Evolutionary conservation across 139 green algal species (phyloP), one percentile per base, ranked within the genome.

Genomic region (Axilococcus clingmanii): DNA sequence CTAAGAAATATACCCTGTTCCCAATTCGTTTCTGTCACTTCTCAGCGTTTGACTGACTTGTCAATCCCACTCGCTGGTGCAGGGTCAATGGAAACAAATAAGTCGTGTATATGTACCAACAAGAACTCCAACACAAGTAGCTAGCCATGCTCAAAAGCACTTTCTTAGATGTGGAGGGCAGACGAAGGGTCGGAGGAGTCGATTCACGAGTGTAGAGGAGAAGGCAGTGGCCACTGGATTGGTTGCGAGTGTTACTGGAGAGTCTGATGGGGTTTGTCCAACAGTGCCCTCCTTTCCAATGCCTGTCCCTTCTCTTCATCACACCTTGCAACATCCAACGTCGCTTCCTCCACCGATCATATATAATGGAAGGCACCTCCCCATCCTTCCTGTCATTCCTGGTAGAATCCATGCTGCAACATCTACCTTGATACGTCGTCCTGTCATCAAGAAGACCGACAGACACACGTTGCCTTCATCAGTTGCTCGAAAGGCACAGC

Each of bases 81-180:
- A 77, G 63, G 85, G 85, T 19, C 81, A 94, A 68, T 95, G 86
- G 86, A 71, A 86, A 6, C 68, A 74, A 6, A 95, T 95, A 19
- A 69, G 59, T 5, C 42, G 66, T 3, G 55, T 73, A 23, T 93
- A 78, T 35, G 78, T 93, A 17, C 72, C 76, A 7, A 72, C 67
- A 22, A 65, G 85, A 35, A 92, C 81, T 2, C 77, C 85, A 4
- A 94, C 84, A 6, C 69, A 83, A 55, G 84, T 95, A 0, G 87
- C 87, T n/a, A 80, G 57, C 23, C 87, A 95, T 52, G 87, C 87
- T 2, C 87, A 95, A 61, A 95, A 95, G 64, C 79, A 94, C 57
- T 93, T 91, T 48, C 71, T 95, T 27, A 68, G 87, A 11, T 48
- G 86, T 4, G 68, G 46, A 7, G 82, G 85, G 34, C 45, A 75